phyloP scores from a whole-genome alignment of 345 rosid genomes.

The Eucalyptus pumila region DNA sequence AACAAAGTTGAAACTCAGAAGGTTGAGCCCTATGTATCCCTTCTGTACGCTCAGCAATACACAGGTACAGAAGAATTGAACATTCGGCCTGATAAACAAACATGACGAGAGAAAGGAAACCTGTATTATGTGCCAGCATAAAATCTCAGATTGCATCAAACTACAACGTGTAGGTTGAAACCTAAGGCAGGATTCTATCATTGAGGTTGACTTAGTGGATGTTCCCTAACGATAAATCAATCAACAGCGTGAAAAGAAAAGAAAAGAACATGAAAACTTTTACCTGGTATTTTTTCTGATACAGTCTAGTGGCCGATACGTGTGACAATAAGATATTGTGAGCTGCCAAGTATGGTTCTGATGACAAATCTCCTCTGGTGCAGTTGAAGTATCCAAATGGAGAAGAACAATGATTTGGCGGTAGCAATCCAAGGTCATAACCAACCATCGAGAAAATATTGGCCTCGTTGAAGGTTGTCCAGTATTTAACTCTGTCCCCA shows the following conservation, averaged over 20 bases:
- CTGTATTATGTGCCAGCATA: neutral
- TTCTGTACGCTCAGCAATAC: slow-evolving; percentile 14
- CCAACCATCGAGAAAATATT: slow-evolving; percentile 9
- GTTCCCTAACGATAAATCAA: neutral
- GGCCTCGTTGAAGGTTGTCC: slow-evolving; percentile 37
- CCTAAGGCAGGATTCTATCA: neutral
- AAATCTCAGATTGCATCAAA: neutral
- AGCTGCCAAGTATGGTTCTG: slow-evolving; percentile 53
- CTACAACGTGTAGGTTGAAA: neutral
- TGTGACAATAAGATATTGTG: slow-evolving; percentile 62
- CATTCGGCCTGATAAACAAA: neutral
- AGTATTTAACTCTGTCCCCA: slow-evolving; percentile 22
- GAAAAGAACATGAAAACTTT: neutral
- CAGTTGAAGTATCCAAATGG: slow-evolving; percentile 13
- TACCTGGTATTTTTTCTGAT: slow-evolving; percentile 53
- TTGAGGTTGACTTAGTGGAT: neutral
- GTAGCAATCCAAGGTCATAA: slow-evolving; percentile 8
- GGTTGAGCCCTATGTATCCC: slow-evolving; percentile 14
- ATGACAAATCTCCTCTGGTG: slow-evolving; percentile 37
- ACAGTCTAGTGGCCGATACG: slow-evolving; percentile 45
- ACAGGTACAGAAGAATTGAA: neutral
- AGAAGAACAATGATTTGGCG: slow-evolving; percentile 23
- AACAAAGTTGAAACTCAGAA: neutral
- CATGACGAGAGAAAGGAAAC: neutral
- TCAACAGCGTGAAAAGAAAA: neutral